These are phyloP conservation scores for Solanum hybrid DNA, from an alignment of 305 asterid species.

Conservation along the genomic window DNA sequence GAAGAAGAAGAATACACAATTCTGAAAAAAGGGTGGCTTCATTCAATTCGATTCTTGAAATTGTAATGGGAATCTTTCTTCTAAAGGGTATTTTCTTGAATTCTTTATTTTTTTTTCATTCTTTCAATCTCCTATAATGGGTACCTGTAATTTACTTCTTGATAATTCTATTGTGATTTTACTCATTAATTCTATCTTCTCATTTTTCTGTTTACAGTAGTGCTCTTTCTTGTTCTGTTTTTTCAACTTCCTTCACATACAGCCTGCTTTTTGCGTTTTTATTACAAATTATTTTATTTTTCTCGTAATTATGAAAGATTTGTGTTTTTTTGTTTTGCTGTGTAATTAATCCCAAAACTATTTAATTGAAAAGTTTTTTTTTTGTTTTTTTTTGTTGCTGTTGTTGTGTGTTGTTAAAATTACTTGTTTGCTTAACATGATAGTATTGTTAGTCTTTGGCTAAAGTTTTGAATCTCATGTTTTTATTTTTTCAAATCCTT, in stretches of 20 bases:
- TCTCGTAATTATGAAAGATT: neutral
- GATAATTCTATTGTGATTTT: neutral
- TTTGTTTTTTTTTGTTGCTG: too few relatives aligned
- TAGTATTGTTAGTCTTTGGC: neutral
- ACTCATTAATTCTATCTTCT: neutral
- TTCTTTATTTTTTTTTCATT: neutral
- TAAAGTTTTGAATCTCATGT: neutral
- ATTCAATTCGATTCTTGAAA: neutral
- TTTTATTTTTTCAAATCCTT: neutral
- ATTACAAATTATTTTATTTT: neutral
- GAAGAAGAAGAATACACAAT: neutral
- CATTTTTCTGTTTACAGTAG: neutral
- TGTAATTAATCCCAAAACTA: neutral
- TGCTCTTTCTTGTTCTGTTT: neutral
- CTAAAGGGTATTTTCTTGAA: conserved; percentile 18
- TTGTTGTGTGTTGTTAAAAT: neutral
- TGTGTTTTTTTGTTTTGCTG: neutral
- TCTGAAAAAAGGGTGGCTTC: neutral
- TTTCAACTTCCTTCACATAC: neutral
- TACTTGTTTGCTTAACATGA: neutral
- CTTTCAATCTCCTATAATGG: neutral
- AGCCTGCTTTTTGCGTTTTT: neutral
- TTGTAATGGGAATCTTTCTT: conserved; percentile 5
- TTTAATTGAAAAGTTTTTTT: neutral
- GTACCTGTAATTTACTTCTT: neutral